phyloP scores from a whole-genome alignment of 177 flowering plant species.

The Vitis hybrid region DNA sequence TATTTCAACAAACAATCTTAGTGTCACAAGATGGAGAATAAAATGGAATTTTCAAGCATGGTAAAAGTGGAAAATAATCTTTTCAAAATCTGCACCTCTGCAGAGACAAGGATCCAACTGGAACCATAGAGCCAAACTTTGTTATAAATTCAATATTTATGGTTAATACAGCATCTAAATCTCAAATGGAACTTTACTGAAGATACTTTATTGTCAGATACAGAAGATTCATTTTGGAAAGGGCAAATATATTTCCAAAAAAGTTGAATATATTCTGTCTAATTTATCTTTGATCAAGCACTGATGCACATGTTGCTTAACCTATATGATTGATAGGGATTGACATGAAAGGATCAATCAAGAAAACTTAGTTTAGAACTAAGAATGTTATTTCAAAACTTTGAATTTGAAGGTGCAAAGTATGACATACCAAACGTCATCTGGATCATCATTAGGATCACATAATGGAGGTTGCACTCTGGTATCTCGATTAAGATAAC shows the following conservation, averaged over 20 bases:
- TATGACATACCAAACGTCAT: constrained; percentile 63
- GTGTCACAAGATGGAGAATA: not conserved
- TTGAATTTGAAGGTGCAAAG: not conserved
- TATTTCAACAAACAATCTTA: not conserved
- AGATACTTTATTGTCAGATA: not conserved
- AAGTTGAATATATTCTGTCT: too few relatives aligned
- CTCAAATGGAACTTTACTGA: not conserved
- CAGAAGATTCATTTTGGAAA: not conserved
- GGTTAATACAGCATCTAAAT: not conserved
- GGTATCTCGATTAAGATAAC: constrained; percentile 59
- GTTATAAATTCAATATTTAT: not conserved
- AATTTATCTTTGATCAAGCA: not conserved
- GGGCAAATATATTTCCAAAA: not conserved
- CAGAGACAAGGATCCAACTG: not conserved
- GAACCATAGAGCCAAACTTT: not conserved
- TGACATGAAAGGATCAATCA: too few relatives aligned
- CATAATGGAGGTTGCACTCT: constrained; percentile 64
- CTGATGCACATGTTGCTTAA: not conserved
- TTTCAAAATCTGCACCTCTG: not conserved
- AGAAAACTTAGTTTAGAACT: too few relatives aligned
- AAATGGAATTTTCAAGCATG: not conserved
- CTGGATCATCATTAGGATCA: constrained; percentile 63
- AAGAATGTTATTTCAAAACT: too few relatives aligned
- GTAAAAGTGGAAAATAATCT: not conserved
- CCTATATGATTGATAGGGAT: too few relatives aligned